These are phyloP conservation scores for Populus davidiana DNA, from an alignment of 345 rosid genomes.

Conservation along the genomic window DNA sequence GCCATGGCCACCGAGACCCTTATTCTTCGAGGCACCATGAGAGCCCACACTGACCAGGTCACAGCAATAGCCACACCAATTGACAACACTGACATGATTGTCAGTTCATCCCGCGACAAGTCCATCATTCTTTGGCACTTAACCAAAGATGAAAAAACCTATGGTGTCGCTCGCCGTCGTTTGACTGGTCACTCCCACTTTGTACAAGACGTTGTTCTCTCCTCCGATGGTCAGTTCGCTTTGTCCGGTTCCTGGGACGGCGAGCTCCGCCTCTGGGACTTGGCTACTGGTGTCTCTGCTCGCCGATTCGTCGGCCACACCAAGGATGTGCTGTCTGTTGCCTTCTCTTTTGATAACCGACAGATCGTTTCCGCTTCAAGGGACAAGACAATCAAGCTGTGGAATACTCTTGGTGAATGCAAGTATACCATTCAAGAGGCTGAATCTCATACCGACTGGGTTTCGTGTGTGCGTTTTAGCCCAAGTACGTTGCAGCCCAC, in stretches of 20 bases:
- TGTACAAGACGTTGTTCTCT: slow-evolving; percentile 91
- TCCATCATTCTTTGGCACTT: slow-evolving; percentile 89
- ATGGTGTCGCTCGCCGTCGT: slow-evolving; percentile 82
- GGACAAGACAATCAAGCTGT: slow-evolving; percentile 85
- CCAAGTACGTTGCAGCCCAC: slow-evolving; percentile 78
- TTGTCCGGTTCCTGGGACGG: slow-evolving; percentile 98
- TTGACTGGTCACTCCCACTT: slow-evolving; percentile 96
- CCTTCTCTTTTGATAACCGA: slow-evolving; percentile 92
- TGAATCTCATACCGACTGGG: slow-evolving; percentile 89
- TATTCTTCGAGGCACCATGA: slow-evolving; percentile 80
- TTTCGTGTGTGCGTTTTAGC: slow-evolving; percentile 89
- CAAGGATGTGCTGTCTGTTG: slow-evolving; percentile 90
- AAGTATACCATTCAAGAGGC: slow-evolving; percentile 92
- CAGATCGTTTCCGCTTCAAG: slow-evolving; percentile 98
- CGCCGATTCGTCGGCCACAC: slow-evolving; percentile 94
- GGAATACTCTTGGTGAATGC: slow-evolving; percentile 98
- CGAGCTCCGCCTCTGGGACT: slow-evolving; percentile 98
- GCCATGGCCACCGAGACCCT: slow-evolving; percentile 70
- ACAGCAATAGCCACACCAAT: slow-evolving; percentile 93
- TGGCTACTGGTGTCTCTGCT: slow-evolving; percentile 65
- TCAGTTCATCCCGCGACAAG: slow-evolving; percentile 91
- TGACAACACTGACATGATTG: slow-evolving; percentile 89
- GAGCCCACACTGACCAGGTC: slow-evolving; percentile 92
- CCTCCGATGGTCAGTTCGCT: slow-evolving; percentile 94
- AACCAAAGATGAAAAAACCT: slow-evolving; percentile 78